Percentiles rank a stretch among this genome's conserved stretches.
These are phyloP conservation scores for Stipa capillata DNA, from an alignment of 176 grass and related monocot genomes.

Conservation along the genomic window DNA sequence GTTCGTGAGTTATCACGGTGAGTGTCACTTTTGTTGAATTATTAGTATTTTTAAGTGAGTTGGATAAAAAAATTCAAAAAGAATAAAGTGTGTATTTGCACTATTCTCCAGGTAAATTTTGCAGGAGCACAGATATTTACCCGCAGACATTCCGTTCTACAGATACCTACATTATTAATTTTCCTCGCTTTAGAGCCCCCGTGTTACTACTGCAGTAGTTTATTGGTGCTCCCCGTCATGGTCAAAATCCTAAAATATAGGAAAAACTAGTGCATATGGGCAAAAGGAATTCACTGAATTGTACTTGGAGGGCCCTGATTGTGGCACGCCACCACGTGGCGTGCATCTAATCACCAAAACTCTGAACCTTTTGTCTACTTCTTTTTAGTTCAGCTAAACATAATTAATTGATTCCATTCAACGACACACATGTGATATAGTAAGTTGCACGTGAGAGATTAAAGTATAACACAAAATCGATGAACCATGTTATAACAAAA, in stretches of 20 bases:
- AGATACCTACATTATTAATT: background rate
- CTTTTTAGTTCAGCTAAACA: background rate
- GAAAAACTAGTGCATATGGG: background rate
- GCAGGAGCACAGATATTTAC: no score
- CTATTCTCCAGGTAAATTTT: background rate
- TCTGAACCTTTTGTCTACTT: background rate
- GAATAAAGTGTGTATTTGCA: background rate
- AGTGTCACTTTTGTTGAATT: no score
- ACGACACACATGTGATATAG: background rate
- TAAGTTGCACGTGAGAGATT: no score
- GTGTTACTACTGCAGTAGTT: background rate
- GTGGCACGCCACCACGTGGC: background rate
- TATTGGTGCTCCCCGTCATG: no score
- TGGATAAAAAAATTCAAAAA: background rate
- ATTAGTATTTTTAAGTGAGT: background rate
- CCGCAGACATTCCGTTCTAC: background rate
- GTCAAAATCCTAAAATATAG: background rate
- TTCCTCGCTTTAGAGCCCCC: background rate
- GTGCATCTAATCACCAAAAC: background rate
- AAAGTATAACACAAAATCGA: no score
- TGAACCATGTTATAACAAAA: no score
- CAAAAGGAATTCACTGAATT: no score
- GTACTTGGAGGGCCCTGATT: background rate
- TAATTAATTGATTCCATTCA: background rate
- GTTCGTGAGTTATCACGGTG: no score